phyloP scores from a whole-genome alignment of 202 grass and related monocot genomes.

The Zoysia matrella region DNA sequence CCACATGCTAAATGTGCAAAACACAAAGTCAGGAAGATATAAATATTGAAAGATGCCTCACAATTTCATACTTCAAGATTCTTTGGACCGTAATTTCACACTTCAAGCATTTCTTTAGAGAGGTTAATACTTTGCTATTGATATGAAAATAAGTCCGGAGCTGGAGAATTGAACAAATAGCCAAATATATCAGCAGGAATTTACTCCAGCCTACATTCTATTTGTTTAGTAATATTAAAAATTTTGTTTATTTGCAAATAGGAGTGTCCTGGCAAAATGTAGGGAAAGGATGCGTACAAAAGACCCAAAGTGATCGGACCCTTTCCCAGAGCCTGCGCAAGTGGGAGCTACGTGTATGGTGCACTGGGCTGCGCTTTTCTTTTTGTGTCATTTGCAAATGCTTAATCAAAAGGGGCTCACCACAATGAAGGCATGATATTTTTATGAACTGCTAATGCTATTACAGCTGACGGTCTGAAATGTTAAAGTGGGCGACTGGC shows the following conservation, averaged over 20 bases:
- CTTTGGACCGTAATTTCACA: conserved; percentile 11
- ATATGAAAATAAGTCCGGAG: not conserved
- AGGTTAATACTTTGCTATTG: not conserved
- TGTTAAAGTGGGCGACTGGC: not conserved
- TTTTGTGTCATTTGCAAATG: conserved; percentile 24
- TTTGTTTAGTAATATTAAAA: not conserved
- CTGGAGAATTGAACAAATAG: not conserved
- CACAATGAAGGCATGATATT: not conserved
- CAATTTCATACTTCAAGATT: not conserved
- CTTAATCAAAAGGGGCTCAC: conserved; percentile 13
- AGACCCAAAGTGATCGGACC: no score
- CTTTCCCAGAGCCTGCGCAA: no score
- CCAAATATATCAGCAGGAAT: conserved; percentile 11
- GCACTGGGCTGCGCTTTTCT: no score
- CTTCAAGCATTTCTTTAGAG: not conserved
- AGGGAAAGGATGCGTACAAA: no score
- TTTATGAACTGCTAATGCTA: conserved; percentile 2
- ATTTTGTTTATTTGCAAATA: no score
- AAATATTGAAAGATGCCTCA: conserved; percentile 26
- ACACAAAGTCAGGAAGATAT: conserved; percentile 26
- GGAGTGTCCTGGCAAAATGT: no score
- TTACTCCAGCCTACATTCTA: not conserved
- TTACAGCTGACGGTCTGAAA: not conserved
- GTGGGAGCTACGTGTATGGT: no score
- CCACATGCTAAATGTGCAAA: conserved; percentile 15